Evolutionary conservation across 2,329 filamentous ascomycete genomes (phyloP).

Genomic region (Erysiphe neolycopersici): DNA sequence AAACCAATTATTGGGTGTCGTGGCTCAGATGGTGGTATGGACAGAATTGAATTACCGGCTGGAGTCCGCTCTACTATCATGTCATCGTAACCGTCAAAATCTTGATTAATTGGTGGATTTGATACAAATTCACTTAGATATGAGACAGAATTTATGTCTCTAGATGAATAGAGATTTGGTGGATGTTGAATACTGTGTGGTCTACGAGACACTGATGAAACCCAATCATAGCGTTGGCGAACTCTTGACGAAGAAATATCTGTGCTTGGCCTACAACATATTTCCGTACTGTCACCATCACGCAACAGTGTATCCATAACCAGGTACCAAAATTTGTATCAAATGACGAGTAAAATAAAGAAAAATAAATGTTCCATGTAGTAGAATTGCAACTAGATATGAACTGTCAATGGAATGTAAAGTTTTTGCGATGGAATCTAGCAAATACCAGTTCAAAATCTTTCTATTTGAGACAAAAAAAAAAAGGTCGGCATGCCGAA

Average conservation of each 20-base stretch:
- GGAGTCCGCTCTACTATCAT: slow-evolving; percentile 12
- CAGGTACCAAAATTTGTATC: not conserved
- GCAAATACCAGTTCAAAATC: not conserved
- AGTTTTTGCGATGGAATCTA: too few relatives aligned
- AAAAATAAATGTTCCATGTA: not conserved
- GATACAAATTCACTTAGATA: not conserved
- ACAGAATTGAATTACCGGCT: slow-evolving; percentile 12
- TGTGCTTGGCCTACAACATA: not conserved
- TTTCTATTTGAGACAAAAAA: not conserved
- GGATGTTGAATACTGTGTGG: not conserved
- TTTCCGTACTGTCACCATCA: not conserved
- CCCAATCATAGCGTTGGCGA: not conserved
- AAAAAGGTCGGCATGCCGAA: not conserved
- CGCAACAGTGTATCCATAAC: not conserved
- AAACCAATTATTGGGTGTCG: slow-evolving; percentile 4
- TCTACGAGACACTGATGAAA: not conserved
- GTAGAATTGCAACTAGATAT: too few relatives aligned
- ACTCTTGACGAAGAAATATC: not conserved
- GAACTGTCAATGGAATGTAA: too few relatives aligned
- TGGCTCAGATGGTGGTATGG: slow-evolving; percentile 7
- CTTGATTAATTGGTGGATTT: not conserved
- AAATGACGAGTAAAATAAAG: not conserved
- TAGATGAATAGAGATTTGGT: not conserved
- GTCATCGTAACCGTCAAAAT: slow-evolving; percentile 1
- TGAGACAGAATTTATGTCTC: not conserved